A percentile compares a stretch with the other conserved stretches of the same genome.
phyloP scores from a whole-genome alignment of 2,329 filamentous ascomycete species.

The Penicillium sp. region DNA sequence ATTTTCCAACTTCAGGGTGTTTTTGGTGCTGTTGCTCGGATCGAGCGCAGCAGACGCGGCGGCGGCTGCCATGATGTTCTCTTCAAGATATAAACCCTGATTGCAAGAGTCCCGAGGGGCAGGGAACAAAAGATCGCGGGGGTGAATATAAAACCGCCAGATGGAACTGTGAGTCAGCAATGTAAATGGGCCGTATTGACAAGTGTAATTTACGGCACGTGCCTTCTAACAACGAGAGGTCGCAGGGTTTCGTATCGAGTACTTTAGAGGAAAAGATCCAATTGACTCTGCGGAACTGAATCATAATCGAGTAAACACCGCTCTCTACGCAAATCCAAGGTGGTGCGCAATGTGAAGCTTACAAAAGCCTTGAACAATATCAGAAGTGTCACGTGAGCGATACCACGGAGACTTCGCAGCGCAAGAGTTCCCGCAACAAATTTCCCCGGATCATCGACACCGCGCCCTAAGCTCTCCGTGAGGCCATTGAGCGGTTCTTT shows the following conservation, averaged over 20 bases:
- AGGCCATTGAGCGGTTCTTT: constrained; percentile 1
- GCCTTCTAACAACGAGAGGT: not conserved
- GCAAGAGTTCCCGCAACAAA: constrained; percentile 23
- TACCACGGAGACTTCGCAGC: constrained; percentile 26
- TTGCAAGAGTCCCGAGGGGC: constrained; percentile 24
- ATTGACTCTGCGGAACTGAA: not conserved
- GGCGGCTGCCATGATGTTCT: constrained; percentile 41
- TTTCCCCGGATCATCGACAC: constrained; percentile 23
- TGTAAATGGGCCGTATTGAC: constrained; percentile 8
- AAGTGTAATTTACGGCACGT: constrained; percentile 5
- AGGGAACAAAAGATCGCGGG: constrained; percentile 23
- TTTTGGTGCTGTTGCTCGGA: constrained; percentile 55
- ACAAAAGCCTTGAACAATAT: not conserved
- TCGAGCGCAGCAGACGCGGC: constrained; percentile 57
- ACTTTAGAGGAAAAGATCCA: not conserved
- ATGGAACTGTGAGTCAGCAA: constrained; percentile 10
- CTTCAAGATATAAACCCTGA: constrained; percentile 21
- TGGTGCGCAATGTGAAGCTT: not conserved
- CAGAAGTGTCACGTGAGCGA: constrained; percentile 18
- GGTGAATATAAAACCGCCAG: constrained; percentile 23
- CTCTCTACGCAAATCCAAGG: not conserved
- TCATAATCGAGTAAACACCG: too few species aligned
- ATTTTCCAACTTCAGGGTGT: constrained; percentile 66
- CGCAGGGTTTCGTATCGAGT: not conserved
- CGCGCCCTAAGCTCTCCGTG: constrained; percentile 4